phyloP scores from a whole-genome alignment of 1,139 yeast species.

The Schwanniomyces etchellsii region DNA sequence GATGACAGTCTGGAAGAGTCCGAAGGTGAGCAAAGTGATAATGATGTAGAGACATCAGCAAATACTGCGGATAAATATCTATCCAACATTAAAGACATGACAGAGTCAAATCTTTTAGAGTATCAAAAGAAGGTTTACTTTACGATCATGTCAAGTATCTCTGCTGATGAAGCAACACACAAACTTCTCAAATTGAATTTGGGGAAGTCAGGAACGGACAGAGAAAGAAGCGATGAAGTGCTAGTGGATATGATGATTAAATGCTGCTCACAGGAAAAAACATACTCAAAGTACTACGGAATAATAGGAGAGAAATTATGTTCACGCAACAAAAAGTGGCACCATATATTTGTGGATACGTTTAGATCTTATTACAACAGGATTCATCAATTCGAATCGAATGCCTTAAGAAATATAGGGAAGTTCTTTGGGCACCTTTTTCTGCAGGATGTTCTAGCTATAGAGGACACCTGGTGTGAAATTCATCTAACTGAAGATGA shows the following conservation, averaged over 20 bases:
- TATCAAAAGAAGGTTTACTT: slow-evolving; percentile 73
- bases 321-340: slow-evolving; percentile 47
- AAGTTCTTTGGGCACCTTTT: slow-evolving; percentile 83
- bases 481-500: slow-evolving; percentile 64
- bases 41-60: slow-evolving; percentile 7
- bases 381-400: slow-evolving; percentile 66
- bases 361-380: slow-evolving; percentile 54
- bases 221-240: slow-evolving; percentile 20
- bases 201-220: slow-evolving; percentile 26
- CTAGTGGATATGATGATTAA: slow-evolving; percentile 74
- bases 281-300: slow-evolving; percentile 84
- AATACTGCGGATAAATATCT: slow-evolving; percentile 8
- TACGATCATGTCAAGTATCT: slow-evolving; percentile 87
- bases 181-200: slow-evolving; percentile 55
- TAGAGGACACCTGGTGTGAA: slow-evolving; percentile 44
- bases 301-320: slow-evolving; percentile 68
- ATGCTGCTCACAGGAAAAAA: slow-evolving; percentile 82
- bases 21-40: slow-evolving; percentile 11
- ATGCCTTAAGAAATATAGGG: slow-evolving; percentile 73
- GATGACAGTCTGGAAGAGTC: slow-evolving; percentile 15
- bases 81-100: slow-evolving; percentile 52
- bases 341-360: slow-evolving; percentile 39
- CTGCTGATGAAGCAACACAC: slow-evolving; percentile 91
- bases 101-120: slow-evolving; percentile 57
- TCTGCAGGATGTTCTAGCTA: slow-evolving; percentile 60